Evolutionary conservation across 345 rosid species (phyloP).

Genomic region (Syzygium grande): DNA sequence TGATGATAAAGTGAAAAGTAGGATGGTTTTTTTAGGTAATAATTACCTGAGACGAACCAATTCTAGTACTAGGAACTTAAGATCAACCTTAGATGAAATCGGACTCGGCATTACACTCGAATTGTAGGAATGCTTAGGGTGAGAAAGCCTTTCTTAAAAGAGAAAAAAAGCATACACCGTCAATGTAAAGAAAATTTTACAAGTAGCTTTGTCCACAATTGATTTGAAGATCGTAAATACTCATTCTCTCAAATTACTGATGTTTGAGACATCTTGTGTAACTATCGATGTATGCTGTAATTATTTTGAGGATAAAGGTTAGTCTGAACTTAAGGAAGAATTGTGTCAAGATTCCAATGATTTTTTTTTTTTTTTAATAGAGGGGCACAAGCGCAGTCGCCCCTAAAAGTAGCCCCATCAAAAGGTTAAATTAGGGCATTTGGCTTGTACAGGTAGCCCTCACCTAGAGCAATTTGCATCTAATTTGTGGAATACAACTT

Average conservation of each 20-base stretch:
- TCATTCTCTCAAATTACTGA: background rate
- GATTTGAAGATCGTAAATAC: background rate
- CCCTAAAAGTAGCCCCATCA: background rate
- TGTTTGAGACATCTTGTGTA: background rate
- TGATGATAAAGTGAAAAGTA: background rate
- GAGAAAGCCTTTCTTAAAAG: background rate
- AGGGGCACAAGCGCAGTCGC: rapidly evolving
- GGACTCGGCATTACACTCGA: background rate
- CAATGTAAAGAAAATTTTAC: background rate
- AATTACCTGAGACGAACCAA: background rate
- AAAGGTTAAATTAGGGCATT: background rate
- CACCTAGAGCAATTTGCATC: background rate
- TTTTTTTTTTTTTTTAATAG: background rate
- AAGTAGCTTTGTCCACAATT: background rate
- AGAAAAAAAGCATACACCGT: background rate
- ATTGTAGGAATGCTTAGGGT: background rate
- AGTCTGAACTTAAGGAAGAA: background rate
- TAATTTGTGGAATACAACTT: background rate
- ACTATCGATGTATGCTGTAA: background rate
- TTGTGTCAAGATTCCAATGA: background rate
- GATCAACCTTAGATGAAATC: background rate
- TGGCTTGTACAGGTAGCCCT: rapidly evolving
- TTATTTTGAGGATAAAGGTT: background rate
- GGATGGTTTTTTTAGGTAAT: background rate
- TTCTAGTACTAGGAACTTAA: background rate